A percentile compares a stretch with the other conserved stretches of the same genome.
Conservation (phyloP, 1,139 yeast genomes). For the Lodderomyces oxycetoniae region DNA sequence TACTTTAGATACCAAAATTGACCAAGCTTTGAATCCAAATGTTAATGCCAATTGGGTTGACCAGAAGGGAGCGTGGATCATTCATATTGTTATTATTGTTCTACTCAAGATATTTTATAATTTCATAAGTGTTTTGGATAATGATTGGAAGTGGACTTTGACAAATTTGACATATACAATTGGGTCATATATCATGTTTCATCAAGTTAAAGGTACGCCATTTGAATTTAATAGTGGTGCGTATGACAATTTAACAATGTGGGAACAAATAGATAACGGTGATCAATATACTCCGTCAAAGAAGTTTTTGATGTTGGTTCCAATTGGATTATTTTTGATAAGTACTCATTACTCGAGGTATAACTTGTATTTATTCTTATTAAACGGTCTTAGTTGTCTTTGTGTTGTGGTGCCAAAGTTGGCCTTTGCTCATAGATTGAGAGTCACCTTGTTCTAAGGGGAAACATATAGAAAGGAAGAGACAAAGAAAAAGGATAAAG, state of each 20-base stretch:
- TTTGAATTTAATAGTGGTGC: slow-evolving; percentile 97
- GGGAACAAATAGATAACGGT: slow-evolving; percentile 98
- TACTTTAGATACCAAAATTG: slow-evolving; percentile 85
- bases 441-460: slow-evolving; percentile 50
- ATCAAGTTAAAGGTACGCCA: slow-evolving; percentile 93
- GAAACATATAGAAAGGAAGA: background rate
- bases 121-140: slow-evolving; percentile 62
- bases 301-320: slow-evolving; percentile 86
- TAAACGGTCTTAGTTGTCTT: slow-evolving; percentile 76
- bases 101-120: slow-evolving; percentile 73
- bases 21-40: slow-evolving; percentile 84
- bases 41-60: slow-evolving; percentile 96
- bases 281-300: slow-evolving; percentile 96
- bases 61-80: slow-evolving; percentile 92
- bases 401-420: slow-evolving; percentile 85
- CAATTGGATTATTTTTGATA: slow-evolving; percentile 77
- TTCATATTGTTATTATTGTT: slow-evolving; percentile 78
- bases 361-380: slow-evolving; percentile 70
- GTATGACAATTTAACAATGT: slow-evolving; percentile 92
- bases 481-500: background rate
- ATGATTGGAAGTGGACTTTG: slow-evolving; percentile 89
- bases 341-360: slow-evolving; percentile 90
- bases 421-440: slow-evolving; percentile 73
- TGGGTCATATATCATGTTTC: slow-evolving; percentile 95
- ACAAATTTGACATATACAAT: slow-evolving; percentile 86